These are phyloP conservation scores for Tolypocladium ovalisporum DNA, from an alignment of 2,329 filamentous ascomycete species.

Conservation along the genomic window DNA sequence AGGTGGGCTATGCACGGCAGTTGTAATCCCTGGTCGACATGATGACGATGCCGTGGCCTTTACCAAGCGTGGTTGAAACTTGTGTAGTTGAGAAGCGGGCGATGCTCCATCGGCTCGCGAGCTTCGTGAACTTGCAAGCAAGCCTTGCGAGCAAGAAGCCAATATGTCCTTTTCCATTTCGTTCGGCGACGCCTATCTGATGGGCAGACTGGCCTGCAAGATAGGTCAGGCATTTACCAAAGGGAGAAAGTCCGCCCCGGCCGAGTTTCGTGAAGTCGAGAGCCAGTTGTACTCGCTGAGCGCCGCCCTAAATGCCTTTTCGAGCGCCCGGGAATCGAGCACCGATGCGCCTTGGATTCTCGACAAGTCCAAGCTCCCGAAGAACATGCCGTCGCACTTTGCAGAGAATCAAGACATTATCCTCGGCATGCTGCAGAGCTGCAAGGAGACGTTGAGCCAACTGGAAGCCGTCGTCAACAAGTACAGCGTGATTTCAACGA, in stretches of 20 bases:
- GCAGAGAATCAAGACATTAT: slow-evolving; percentile 2
- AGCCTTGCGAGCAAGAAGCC: not conserved
- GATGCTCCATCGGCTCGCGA: not conserved
- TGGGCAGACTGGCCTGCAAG: slow-evolving; percentile 2
- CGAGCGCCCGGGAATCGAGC: not conserved
- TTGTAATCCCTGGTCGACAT: not conserved
- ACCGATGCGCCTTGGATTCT: not conserved
- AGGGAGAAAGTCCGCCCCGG: slow-evolving; percentile 4
- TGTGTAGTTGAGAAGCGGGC: no score
- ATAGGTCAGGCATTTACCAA: slow-evolving; percentile 3
- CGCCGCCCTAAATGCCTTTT: slow-evolving; percentile 3
- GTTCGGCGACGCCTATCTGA: slow-evolving; percentile 2
- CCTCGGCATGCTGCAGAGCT: slow-evolving; percentile 3
- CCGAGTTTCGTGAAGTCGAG: slow-evolving; percentile 4
- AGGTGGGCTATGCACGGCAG: not conserved
- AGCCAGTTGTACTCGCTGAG: slow-evolving; percentile 5
- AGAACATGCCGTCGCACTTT: slow-evolving; percentile 2
- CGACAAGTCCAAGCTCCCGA: not conserved
- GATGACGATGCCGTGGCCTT: not conserved
- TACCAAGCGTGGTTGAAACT: no score
- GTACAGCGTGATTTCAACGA: not conserved
- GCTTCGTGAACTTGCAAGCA: not conserved
- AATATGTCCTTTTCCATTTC: slow-evolving; percentile 1
- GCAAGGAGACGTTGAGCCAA: not conserved
- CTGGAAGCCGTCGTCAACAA: not conserved